These are phyloP conservation scores for Diutina mesorugosa DNA, from an alignment of 1,139 yeast species.

Conservation along the genomic window DNA sequence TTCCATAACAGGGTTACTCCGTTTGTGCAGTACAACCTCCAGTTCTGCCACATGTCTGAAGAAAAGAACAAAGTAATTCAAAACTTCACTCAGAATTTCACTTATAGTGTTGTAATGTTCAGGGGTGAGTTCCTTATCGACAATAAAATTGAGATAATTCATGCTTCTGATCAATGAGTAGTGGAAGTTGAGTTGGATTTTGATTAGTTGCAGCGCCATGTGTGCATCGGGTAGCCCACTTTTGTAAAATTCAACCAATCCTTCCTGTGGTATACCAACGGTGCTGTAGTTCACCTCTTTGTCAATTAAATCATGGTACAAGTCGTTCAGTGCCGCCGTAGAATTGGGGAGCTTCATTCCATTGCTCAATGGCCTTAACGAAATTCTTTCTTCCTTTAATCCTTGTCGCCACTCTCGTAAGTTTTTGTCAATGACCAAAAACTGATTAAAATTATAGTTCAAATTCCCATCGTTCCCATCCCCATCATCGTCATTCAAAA, in stretches of 20 bases:
- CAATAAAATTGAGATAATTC: constrained; percentile 34
- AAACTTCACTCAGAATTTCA: constrained; percentile 25
- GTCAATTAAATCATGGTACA: constrained; percentile 14
- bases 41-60: constrained; percentile 16
- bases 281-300: background rate
- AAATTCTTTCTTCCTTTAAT: constrained; percentile 17
- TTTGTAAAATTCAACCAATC: constrained; percentile 16
- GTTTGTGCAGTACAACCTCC: background rate
- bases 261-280: constrained; percentile 16
- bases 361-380: constrained; percentile 18
- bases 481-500: constrained; percentile 35
- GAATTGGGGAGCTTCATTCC: constrained; percentile 25
- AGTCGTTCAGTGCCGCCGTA: constrained; percentile 13
- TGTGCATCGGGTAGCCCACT: constrained; percentile 28
- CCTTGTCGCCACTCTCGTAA: constrained; percentile 31
- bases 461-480: constrained; percentile 40
- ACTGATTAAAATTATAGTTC: constrained; percentile 33
- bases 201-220: constrained; percentile 28
- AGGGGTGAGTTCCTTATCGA: constrained; percentile 29
- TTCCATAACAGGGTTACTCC: background rate
- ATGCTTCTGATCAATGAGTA: constrained; percentile 29
- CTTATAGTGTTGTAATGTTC: constrained; percentile 24
- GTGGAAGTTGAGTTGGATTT: constrained; percentile 33
- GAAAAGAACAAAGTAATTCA: constrained; percentile 25
- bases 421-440: constrained; percentile 30